Base-by-base conservation (phyloP, 2,329 filamentous ascomycete species). In the Aspergillus bombycis region DNA sequence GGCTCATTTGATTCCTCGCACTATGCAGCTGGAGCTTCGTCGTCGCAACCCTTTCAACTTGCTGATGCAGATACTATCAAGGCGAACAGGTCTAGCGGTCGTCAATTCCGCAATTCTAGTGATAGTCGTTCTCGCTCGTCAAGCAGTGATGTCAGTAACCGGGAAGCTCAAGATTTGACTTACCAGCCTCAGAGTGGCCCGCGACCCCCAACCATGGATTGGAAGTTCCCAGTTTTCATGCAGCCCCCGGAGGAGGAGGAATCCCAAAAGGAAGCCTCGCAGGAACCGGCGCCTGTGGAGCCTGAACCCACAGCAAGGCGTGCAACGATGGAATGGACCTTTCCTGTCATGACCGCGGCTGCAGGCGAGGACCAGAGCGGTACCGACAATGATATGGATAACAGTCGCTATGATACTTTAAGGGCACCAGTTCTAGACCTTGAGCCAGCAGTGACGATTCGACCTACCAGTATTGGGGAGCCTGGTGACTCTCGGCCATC, bases 21-120 rank as follows among this genome's bases (percentile, higher is more conserved):
- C 59, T 83, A 88, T 71, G 83, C 82, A 46, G 85, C 84, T 21
- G 81, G 78, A 28, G 80, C 84, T 41, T 82, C 83, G 10, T 79
- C 82, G 10, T 80, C 83, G 54, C 82, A 84, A 21, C 80, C 79
- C 16, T 82, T 85, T 70, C 79, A 85, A 67, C 76, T 85, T 58
- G 79, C 82, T 21, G 79, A 84, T 70, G 78, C 82, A 8, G 81
- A 85, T 48, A 89, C 86, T 1, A 80, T 88, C 59, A 84, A 82
- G 63, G 85, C 86, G 19, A 85, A 83, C 62, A 79, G 83, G 50
- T 81, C 82, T 30, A 84, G 83, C 69, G 78, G 81, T 58, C 78
- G 84, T 54, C 72, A 80, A 52, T 71, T 72, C 57, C 78, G 74
- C 48, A 78, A 75, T 43, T 79, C 79, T 10, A 73, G 71, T 46